Evolutionary conservation across 306 rosid genomes (phyloP).

Genomic region (Lotus japonicus): DNA sequence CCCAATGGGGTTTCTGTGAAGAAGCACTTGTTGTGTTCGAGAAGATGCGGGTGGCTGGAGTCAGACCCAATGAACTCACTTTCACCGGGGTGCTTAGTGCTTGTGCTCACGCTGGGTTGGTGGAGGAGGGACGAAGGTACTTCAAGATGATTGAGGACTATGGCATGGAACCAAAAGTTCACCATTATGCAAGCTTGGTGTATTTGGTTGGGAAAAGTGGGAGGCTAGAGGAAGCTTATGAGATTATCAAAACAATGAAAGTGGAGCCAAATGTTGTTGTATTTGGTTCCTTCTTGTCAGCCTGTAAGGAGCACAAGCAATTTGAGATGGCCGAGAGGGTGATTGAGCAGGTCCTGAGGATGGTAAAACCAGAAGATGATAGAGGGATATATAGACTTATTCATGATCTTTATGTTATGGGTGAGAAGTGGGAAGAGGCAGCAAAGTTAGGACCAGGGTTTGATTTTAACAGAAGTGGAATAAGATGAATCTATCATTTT

Average conservation of each 20-base stretch:
- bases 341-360: conserved; percentile 33
- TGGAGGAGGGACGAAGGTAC: conserved; percentile 41
- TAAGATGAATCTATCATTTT: conserved; percentile 1
- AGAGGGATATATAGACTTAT: conserved; percentile 46
- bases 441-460: conserved; percentile 43
- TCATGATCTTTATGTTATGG: conserved; percentile 50
- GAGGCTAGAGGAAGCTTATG: conserved; percentile 53
- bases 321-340: conserved; percentile 58
- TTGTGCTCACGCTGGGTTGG: conserved; percentile 47
- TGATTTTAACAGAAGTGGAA: conserved; percentile 21
- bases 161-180: conserved; percentile 41
- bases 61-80: conserved; percentile 52
- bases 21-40: conserved; percentile 45
- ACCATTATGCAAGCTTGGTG: conserved; percentile 61
- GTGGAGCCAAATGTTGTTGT: conserved; percentile 40
- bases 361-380: conserved; percentile 37
- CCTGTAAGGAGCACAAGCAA: conserved; percentile 52
- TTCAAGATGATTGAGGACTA: conserved; percentile 50
- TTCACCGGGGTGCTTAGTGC: conserved; percentile 61
- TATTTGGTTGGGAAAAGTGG: conserved; percentile 57
- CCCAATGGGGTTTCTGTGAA: conserved; percentile 34
- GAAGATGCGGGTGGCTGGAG: conserved; percentile 37
- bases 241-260: conserved; percentile 40
- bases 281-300: conserved; percentile 46
- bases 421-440: conserved; percentile 54